Evolutionary conservation across 2,329 filamentous ascomycete species (phyloP), one percentile per base, ranked within the genome.

Genomic region (Phaeosphaeriaceae sp.): DNA sequence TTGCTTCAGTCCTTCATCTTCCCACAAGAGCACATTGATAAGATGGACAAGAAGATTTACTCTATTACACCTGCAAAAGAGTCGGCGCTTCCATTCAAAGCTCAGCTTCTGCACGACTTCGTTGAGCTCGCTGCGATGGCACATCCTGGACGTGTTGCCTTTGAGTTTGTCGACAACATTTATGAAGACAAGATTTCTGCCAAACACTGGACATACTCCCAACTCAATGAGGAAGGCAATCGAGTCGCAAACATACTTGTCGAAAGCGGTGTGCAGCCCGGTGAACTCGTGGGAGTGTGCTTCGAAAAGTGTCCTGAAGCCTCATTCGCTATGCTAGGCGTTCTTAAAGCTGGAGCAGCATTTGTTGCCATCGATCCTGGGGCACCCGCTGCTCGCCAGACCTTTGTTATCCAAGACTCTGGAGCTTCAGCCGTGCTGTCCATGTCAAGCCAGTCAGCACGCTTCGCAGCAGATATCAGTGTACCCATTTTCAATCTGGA

Each of bases 301-400:
- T 96, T 96, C 69, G 88, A 93, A 56, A 97, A 97, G 72, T 94
- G 90, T 60, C 89, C 93, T 0, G 90, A 94, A 71, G 93, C 92
- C 0, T 94, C 92, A 40, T 92, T 95, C 68, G 86, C 90, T 0
- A 93, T 96, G 42, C 80, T 96, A 1, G 93, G 92, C 0, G 89
- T 95, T 54, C 79, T 96, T 30, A 97, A 97, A 74, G 87, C 90
- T 6, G 93, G 93, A 0, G 94, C 90, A 71, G 87, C 90, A 0
- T 96, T 94, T 74, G 83, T 97, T 17, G 92, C 93, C 0, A 83
- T 97, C 10, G 93, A 97, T 70, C 89, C 91, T 0, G 85, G 84
- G 0, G 90, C 93, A 0, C 93, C 93, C 0, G 80, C 82, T 3
- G 84, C 89, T 10, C 84, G 93, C n/a, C 92, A 93, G 66, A 81